Evolutionary conservation across 805 yeast genomes (phyloP).

Genomic region (Maudiozyma bulderi): DNA sequence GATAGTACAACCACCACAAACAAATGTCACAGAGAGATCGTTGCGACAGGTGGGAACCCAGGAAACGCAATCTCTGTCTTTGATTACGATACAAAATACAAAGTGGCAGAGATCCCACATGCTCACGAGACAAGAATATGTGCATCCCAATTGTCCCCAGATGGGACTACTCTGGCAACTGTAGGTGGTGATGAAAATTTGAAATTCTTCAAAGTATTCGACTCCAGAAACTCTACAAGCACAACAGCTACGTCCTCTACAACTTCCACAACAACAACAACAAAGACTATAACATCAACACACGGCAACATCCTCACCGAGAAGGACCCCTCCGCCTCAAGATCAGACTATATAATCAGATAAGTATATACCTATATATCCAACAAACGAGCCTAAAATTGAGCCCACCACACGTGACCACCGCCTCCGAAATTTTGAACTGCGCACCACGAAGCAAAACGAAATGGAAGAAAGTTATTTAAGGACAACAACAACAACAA

Average conservation of each 20-base stretch:
- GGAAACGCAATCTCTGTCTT: constrained; percentile 73
- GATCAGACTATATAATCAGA: constrained; percentile 6
- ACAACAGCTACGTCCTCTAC: background rate
- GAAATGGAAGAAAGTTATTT: background rate
- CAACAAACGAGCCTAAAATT: too few relatives aligned
- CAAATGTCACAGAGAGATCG: constrained; percentile 46
- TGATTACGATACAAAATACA: constrained; percentile 75
- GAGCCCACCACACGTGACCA: too few relatives aligned
- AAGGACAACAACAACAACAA: background rate
- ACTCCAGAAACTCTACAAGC: constrained; percentile 23
- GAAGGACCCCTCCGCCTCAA: background rate
- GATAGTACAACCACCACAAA: constrained; percentile 21
- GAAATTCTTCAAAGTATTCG: constrained; percentile 90
- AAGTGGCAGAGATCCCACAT: constrained; percentile 74
- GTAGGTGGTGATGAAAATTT: constrained; percentile 94
- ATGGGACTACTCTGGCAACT: constrained; percentile 82
- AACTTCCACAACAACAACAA: background rate
- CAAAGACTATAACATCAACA: background rate
- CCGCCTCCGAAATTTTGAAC: too few relatives aligned
- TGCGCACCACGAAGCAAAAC: background rate
- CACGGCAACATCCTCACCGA: background rate
- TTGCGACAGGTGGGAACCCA: constrained; percentile 91
- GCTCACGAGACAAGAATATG: constrained; percentile 90
- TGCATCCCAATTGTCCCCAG: constrained; percentile 79
- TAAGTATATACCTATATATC: background rate